phyloP scores from a whole-genome alignment of 352 stramenopile species.

The Phytophthora boehmeriae region DNA sequence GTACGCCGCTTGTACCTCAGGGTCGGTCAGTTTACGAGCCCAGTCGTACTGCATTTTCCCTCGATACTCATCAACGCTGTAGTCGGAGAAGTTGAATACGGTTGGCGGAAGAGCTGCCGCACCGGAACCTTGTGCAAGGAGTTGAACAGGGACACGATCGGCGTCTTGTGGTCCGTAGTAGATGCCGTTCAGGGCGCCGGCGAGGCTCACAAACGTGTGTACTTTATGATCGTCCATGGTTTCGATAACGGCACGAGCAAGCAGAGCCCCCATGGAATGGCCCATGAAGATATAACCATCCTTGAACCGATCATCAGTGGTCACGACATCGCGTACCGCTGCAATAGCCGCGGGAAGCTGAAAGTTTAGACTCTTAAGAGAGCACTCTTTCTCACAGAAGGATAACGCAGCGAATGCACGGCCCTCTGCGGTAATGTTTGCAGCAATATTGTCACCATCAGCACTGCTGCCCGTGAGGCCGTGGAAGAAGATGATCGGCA shows the following conservation, averaged over 20 bases:
- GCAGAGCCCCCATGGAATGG: constrained; percentile 38
- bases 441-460: no score
- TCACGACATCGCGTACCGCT: constrained; percentile 29
- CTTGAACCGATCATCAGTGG: constrained; percentile 6
- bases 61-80: constrained; percentile 10
- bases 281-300: constrained; percentile 44
- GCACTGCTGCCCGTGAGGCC: no score
- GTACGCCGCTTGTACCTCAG: constrained; percentile 3
- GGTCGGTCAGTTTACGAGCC: constrained; percentile 1
- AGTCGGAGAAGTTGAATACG: constrained; percentile 31
- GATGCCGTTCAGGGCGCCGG: constrained; percentile 35
- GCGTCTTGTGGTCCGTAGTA: constrained; percentile 40
- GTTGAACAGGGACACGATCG: neutral
- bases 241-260: constrained; percentile 43
- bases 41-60: constrained; percentile 36
- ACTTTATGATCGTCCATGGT: constrained; percentile 52
- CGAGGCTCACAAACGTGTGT: constrained; percentile 39
- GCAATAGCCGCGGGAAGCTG: constrained; percentile 36
- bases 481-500: neutral
- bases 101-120: neutral
- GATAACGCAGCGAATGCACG: constrained; percentile 30
- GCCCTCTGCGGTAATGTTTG: constrained; percentile 25
- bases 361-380: constrained; percentile 11
- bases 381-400: constrained; percentile 39
- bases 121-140: constrained; percentile 14